Percentiles rank a stretch among this genome's conserved stretches.
phyloP scores from a whole-genome alignment of 2,329 filamentous ascomycete genomes.

The Aureobasidium sp. region DNA sequence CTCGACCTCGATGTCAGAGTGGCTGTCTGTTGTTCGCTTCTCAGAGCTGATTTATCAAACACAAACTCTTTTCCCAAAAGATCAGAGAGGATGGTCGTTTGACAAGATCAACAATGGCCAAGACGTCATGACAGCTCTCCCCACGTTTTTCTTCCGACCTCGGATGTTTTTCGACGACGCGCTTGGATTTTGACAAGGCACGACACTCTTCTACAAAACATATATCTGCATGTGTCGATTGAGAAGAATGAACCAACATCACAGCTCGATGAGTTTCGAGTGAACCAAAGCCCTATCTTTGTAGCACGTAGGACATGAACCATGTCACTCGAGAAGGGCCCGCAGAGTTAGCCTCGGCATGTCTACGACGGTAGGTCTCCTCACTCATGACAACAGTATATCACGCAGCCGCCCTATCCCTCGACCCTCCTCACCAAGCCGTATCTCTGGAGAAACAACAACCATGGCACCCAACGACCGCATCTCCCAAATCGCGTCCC shows the following conservation, averaged over 20 bases:
- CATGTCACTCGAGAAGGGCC: neutral
- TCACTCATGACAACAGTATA: neutral
- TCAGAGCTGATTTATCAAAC: neutral
- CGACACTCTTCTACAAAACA: too few relatives aligned
- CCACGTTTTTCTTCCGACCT: neutral
- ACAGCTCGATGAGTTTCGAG: too few relatives aligned
- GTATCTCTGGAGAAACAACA: neutral
- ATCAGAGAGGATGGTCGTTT: neutral
- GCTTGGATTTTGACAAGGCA: neutral
- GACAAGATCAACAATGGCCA: neutral
- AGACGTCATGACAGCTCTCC: slow-evolving; percentile 4
- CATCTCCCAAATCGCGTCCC: slow-evolving; percentile 61
- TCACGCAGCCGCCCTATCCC: neutral
- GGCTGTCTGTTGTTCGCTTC: neutral
- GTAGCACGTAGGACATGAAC: neutral
- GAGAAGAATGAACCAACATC: too few relatives aligned
- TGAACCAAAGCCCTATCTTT: too few relatives aligned
- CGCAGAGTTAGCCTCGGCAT: slow-evolving; percentile 8
- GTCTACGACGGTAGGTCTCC: neutral
- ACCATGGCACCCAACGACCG: slow-evolving; percentile 17
- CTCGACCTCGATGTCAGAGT: neutral
- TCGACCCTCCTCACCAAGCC: neutral
- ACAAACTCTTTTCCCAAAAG: neutral
- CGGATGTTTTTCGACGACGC: neutral
- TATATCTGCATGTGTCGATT: neutral